Evolutionary conservation across 352 stramenopile genomes (phyloP).

Genomic region (Globisporangium radiosum): DNA sequence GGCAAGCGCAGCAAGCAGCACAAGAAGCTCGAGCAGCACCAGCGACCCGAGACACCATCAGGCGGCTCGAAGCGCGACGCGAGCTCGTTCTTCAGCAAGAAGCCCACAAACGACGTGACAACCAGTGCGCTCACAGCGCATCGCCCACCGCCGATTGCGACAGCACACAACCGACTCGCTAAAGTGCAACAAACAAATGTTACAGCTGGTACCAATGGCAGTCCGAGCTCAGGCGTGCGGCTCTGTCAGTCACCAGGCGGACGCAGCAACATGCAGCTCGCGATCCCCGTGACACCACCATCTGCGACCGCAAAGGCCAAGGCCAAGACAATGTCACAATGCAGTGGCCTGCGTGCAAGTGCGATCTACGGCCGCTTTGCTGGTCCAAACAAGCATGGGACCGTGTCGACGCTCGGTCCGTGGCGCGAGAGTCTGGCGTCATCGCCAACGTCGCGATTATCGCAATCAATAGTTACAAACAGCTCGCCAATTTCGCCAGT

Average conservation of each 20-base stretch:
- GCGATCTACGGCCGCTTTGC: constrained; percentile 9
- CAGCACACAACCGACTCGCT: not conserved
- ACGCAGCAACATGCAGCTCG: constrained; percentile 30
- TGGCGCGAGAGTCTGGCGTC: constrained; percentile 4
- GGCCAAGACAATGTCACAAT: not conserved
- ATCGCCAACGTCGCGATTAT: not conserved
- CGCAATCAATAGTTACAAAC: not conserved
- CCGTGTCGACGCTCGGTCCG: constrained; percentile 11
- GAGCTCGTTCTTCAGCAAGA: constrained; percentile 11
- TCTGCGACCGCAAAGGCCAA: constrained; percentile 7
- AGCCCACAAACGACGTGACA: not conserved
- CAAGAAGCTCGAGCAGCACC: constrained; percentile 10
- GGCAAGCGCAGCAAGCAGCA: constrained; percentile 6
- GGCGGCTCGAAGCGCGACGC: not conserved
- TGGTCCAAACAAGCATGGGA: not conserved
- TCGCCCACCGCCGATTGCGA: constrained; percentile 21
- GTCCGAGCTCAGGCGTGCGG: constrained; percentile 6
- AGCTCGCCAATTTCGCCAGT: constrained; percentile 18
- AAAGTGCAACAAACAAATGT: not conserved
- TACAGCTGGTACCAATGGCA: not conserved
- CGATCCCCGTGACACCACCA: constrained; percentile 27
- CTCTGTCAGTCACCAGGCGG: constrained; percentile 31
- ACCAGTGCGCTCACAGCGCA: not conserved
- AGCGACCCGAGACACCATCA: not conserved
- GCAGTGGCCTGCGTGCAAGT: constrained; percentile 7